A percentile compares a stretch with the other conserved stretches of the same genome.
Evolutionary conservation across 225 moss, liverwort and hornwort species (phyloP).

Genomic region (Physcomitrellopsis africana): DNA sequence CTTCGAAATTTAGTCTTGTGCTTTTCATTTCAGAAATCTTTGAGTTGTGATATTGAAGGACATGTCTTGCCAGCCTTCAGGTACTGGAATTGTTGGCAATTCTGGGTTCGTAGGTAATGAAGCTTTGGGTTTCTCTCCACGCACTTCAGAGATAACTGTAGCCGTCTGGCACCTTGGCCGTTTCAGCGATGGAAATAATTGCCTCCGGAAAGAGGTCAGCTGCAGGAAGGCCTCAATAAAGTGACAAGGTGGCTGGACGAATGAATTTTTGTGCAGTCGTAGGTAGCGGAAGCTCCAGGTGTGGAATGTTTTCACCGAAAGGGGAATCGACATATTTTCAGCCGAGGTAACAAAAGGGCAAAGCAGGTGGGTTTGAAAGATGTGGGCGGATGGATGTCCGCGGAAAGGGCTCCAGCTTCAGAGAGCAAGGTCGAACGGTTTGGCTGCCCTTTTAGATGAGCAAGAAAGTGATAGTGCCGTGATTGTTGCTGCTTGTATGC

Average conservation of each 20-base stretch:
- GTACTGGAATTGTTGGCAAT: not conserved
- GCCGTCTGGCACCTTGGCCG: not conserved
- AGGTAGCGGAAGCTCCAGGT: not conserved
- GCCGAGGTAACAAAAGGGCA: constrained; percentile 12
- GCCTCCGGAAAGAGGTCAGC: not conserved
- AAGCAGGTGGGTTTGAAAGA: constrained; percentile 49
- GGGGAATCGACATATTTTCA: not conserved
- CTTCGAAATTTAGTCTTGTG: not conserved
- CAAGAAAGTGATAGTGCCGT: constrained; percentile 70
- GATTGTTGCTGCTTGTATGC: constrained; percentile 82
- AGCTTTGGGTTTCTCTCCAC: not conserved
- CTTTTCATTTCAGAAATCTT: not conserved
- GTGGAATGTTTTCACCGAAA: constrained; percentile 27
- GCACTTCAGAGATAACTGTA: not conserved
- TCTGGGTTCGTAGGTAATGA: not conserved
- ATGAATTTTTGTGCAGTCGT: not conserved
- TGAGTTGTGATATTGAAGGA: constrained; percentile 8
- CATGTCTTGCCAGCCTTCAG: constrained; percentile 23
- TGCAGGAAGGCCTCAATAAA: not conserved
- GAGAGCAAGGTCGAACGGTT: constrained; percentile 76
- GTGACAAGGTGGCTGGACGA: not conserved
- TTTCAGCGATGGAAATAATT: not conserved
- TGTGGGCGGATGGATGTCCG: constrained; percentile 85
- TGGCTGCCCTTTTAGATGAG: constrained; percentile 84
- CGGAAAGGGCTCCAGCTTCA: constrained; percentile 79